These are phyloP conservation scores for Gypsophila paniculata DNA, from an alignment of 179 eudicot species.

Conservation along the genomic window DNA sequence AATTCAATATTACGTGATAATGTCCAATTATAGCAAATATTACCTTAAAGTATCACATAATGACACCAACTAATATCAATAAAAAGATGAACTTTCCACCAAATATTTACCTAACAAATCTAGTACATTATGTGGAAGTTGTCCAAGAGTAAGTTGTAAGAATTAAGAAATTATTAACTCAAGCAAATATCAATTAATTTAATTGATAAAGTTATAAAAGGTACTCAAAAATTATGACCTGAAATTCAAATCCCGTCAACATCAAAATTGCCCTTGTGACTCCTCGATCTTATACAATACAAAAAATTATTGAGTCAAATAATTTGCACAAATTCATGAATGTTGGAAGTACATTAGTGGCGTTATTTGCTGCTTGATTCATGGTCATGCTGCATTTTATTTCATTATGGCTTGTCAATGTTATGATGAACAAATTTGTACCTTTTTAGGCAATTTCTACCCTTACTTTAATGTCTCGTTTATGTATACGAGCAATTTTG, in stretches of 20 bases:
- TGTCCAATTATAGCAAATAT: no score
- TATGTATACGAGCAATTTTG: neutral
- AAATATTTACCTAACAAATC: neutral
- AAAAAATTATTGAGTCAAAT: neutral
- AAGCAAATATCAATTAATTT: no score
- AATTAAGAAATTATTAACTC: no score
- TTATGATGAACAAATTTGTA: neutral
- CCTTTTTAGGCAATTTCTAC: slow-evolving; percentile 1
- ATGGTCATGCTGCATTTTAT: neutral
- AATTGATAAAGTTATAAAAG: no score
- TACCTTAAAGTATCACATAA: no score
- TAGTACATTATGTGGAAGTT: neutral
- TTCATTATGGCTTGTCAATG: slow-evolving; percentile 2
- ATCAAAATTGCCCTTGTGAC: no score
- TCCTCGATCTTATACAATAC: no score
- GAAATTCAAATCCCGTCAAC: no score
- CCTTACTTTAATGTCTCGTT: neutral
- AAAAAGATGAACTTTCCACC: neutral
- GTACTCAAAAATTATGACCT: no score
- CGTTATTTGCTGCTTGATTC: slow-evolving; percentile 29
- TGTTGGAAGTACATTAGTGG: slow-evolving; percentile 21
- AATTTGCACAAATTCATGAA: neutral
- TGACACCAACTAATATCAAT: neutral
- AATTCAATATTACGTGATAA: neutral
- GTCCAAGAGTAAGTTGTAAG: no score